These are phyloP conservation scores for Tetrapisispora namnaoensis DNA, from an alignment of 805 yeast genomes.

Conservation along the genomic window DNA sequence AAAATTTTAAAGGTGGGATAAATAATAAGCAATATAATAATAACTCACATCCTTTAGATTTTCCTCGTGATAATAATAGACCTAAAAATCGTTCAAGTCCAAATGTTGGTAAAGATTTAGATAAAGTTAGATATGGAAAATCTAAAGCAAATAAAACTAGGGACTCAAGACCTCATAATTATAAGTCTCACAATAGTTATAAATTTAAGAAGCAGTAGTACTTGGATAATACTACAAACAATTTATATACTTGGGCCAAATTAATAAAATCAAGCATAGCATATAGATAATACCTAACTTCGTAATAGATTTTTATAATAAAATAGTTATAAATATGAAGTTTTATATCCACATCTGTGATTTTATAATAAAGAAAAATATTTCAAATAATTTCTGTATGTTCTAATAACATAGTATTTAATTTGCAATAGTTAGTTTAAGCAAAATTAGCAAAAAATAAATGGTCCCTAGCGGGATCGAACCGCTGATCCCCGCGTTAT, in stretches of 20 bases:
- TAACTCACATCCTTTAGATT: constrained; percentile 20
- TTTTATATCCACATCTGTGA: too few relatives aligned
- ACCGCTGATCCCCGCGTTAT: constrained; percentile 27
- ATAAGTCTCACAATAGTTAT: constrained; percentile 6
- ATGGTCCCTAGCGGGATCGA: constrained; percentile 27
- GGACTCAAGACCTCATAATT: constrained; percentile 2
- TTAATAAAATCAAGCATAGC: not conserved
- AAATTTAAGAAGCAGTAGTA: not conserved
- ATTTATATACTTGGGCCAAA: not conserved
- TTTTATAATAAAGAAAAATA: not conserved
- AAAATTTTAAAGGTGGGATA: constrained; percentile 2
- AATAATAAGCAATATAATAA: not conserved
- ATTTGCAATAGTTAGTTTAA: too few relatives aligned
- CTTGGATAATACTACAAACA: not conserved
- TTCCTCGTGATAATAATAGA: constrained; percentile 17
- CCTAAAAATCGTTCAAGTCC: constrained; percentile 1
- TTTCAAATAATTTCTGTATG: too few relatives aligned
- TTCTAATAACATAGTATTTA: too few relatives aligned
- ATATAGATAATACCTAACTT: not conserved
- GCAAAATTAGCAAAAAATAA: constrained; percentile 7
- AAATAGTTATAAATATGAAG: too few relatives aligned
- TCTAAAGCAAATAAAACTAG: not conserved
- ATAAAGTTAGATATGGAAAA: constrained; percentile 16
- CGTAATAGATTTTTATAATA: not conserved
- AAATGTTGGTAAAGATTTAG: constrained; percentile 7